phyloP scores from a whole-genome alignment of 192 early-diverging fungal species.

The Globomyces pollinis-pini region DNA sequence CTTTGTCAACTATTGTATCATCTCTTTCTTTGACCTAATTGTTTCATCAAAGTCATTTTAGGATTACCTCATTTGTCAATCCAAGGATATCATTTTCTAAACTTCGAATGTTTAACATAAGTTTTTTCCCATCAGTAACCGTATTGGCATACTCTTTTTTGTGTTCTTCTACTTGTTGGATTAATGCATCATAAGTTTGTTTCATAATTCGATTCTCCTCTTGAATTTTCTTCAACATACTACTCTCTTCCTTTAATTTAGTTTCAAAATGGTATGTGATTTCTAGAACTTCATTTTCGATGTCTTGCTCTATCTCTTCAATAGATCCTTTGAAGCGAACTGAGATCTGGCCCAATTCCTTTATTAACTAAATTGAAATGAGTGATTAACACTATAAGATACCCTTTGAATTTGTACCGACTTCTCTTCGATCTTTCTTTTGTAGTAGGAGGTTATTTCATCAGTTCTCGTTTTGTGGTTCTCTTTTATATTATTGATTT shows the following conservation, averaged over 20 bases:
- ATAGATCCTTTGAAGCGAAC: conserved; percentile 9
- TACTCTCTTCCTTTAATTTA: conserved; percentile 35
- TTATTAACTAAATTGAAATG: conserved; percentile 15
- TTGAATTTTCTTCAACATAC: conserved; percentile 29
- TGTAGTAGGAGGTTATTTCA: conserved; percentile 34
- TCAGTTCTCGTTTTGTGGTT: conserved; percentile 19
- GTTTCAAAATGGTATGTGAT: conserved; percentile 35
- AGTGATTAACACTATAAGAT: too few species aligned
- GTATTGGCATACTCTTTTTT: conserved; percentile 37
- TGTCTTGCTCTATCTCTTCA: conserved; percentile 34
- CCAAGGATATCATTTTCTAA: conserved; percentile 47
- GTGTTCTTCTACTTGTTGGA: conserved; percentile 42
- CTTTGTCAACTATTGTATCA: conserved; percentile 53
- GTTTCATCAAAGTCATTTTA: not conserved
- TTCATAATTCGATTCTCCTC: conserved; percentile 42
- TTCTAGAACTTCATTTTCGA: conserved; percentile 36
- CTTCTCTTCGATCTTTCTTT: conserved; percentile 38
- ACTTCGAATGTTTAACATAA: conserved; percentile 36
- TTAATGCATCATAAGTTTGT: conserved; percentile 25
- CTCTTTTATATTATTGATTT: conserved; percentile 29
- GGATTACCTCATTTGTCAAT: conserved; percentile 36
- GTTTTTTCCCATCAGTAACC: conserved; percentile 30
- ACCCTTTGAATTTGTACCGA: conserved; percentile 21
- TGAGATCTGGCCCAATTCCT: conserved; percentile 1
- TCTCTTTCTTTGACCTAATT: conserved; percentile 42